These are phyloP conservation scores for Cystofilobasidium macerans DNA, from an alignment of 768 basidiomycete species.

Conservation along the genomic window DNA sequence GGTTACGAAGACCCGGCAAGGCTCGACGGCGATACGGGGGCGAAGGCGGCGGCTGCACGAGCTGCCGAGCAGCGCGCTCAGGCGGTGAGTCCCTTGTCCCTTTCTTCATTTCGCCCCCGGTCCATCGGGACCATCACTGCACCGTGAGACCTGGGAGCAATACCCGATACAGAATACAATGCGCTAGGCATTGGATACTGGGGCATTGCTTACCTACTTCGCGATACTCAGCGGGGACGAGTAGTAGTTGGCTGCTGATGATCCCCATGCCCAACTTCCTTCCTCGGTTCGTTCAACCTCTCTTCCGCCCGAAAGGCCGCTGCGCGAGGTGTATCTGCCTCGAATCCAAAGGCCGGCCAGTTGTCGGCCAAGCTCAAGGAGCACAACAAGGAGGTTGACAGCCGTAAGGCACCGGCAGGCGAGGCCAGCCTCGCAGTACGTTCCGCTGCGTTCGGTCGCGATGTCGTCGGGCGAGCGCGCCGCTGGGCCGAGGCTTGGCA, in stretches of 20 bases:
- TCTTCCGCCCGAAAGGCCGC: slow-evolving; percentile 2
- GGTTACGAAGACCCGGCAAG: slow-evolving; percentile 22
- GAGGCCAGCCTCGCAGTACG: neutral
- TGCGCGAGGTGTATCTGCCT: slow-evolving; percentile 8
- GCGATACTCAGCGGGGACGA: neutral
- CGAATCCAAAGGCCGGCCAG: slow-evolving; percentile 22
- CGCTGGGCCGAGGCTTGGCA: neutral
- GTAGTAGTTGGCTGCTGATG: neutral
- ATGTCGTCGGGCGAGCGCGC: too few species aligned
- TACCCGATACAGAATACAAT: too few species aligned
- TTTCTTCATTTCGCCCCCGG: too few species aligned
- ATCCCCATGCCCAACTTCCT: neutral
- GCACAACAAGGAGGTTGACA: slow-evolving; percentile 19
- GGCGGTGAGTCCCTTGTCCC: neutral
- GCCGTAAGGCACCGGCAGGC: neutral
- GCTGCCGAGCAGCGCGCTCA: slow-evolving; percentile 20
- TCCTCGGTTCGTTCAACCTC: too few species aligned
- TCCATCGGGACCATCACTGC: too few species aligned
- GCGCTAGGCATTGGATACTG: too few species aligned
- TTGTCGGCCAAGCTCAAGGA: slow-evolving; percentile 23
- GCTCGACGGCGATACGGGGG: slow-evolving; percentile 7
- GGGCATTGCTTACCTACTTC: too few species aligned
- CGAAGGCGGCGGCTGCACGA: slow-evolving; percentile 13
- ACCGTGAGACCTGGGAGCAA: too few species aligned
- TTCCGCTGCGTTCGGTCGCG: too few species aligned